A percentile compares a stretch with the other conserved stretches of the same genome.
phyloP scores from a whole-genome alignment of 768 basidiomycete genomes.

The Suillus hirtellus region DNA sequence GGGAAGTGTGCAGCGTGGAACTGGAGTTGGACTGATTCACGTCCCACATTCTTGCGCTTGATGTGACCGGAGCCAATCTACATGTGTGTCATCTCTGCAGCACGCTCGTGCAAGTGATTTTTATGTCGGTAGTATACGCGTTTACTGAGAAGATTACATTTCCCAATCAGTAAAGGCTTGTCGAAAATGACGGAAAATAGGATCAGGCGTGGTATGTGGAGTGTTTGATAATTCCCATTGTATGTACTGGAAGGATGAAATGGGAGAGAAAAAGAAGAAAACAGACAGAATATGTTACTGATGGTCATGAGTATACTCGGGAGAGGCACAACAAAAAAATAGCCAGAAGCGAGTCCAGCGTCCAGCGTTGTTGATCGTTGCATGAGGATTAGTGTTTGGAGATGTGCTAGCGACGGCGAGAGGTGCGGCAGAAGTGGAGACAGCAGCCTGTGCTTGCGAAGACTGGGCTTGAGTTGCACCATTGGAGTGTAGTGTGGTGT shows the following conservation, averaged over 20 bases:
- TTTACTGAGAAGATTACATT: background rate
- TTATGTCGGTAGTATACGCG: background rate
- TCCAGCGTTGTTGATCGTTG: no score
- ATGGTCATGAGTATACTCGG: background rate
- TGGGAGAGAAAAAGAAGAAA: background rate
- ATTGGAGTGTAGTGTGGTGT: no score
- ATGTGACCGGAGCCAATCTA: background rate
- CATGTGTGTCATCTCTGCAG: background rate
- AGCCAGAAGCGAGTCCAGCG: background rate
- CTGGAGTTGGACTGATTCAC: slow-evolving; percentile 74
- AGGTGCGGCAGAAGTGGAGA: background rate
- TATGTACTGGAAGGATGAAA: no score
- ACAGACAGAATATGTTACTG: background rate
- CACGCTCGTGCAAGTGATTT: background rate
- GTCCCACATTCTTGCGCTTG: background rate
- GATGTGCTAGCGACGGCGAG: background rate
- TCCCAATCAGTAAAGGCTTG: no score
- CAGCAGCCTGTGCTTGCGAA: no score
- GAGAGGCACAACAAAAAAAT: background rate
- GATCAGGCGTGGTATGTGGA: no score
- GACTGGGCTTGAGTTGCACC: background rate
- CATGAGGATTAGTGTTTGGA: background rate
- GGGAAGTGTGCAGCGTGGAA: slow-evolving; percentile 86
- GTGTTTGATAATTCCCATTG: no score
- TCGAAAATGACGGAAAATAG: no score